A percentile compares a stretch with the other conserved stretches of the same genome.
Evolutionary conservation across 169 alveolate genomes (phyloP).

Genomic region (Eimeria sp.): DNA sequence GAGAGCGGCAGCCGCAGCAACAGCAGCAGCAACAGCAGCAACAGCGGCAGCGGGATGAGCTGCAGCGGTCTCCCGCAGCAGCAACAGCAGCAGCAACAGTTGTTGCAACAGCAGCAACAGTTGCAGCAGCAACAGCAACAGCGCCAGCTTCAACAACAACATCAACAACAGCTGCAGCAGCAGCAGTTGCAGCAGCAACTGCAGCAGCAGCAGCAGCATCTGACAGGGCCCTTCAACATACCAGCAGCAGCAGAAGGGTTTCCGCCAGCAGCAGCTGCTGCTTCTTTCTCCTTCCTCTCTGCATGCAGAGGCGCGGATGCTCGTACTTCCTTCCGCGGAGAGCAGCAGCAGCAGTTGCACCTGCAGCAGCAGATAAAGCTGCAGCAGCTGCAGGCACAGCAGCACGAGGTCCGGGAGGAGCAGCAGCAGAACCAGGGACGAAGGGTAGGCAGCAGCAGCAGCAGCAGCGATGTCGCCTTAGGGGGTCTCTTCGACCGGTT

Average conservation of each 20-base stretch:
- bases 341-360: conserved; percentile 32
- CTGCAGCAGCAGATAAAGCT: conserved; percentile 39
- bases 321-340: background rate
- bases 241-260: conserved; percentile 36
- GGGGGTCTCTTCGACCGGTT: conserved; percentile 12
- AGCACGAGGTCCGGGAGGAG: conserved; percentile 17
- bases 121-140: background rate
- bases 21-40: conserved; percentile 65
- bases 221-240: background rate
- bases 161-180: conserved; percentile 31
- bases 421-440: conserved; percentile 19
- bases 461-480: background rate
- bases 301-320: conserved; percentile 1
- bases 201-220: background rate
- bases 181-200: conserved; percentile 50
- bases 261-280: conserved; percentile 26
- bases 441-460: background rate
- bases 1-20: conserved; percentile 44
- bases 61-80: conserved; percentile 28
- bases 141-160: conserved; percentile 6
- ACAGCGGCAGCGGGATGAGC: conserved; percentile 56
- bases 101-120: background rate
- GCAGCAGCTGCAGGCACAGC: conserved; percentile 22
- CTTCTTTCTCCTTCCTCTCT: conserved; percentile 5
- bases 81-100: conserved; percentile 52